A percentile compares a stretch with the other conserved stretches of the same genome.
These are phyloP conservation scores for Fusarium phyllophilum DNA, from an alignment of 2,329 filamentous ascomycete species.

Conservation along the genomic window DNA sequence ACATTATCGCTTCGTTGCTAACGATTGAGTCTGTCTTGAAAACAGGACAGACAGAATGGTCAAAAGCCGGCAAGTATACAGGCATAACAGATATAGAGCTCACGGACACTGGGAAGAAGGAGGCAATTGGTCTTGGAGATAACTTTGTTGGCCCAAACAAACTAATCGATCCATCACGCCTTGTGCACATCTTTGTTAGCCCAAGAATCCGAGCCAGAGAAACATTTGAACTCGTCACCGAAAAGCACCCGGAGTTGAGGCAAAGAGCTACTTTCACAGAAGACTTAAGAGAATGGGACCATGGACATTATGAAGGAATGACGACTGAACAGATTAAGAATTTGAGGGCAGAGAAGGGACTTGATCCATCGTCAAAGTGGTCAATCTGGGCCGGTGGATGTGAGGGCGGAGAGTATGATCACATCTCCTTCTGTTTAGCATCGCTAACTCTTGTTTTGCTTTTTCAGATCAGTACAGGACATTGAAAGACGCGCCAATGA, in stretches of 20 bases:
- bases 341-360: background rate
- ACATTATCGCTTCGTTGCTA: accelerated
- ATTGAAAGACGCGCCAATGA: background rate
- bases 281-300: background rate
- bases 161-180: background rate
- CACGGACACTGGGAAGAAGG: background rate
- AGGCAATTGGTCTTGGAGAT: background rate
- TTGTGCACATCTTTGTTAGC: background rate
- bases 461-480: background rate
- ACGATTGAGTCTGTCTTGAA: background rate
- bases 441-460: background rate
- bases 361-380: background rate
- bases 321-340: background rate
- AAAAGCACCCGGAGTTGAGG: background rate
- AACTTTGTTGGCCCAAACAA: accelerated
- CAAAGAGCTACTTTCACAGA: background rate
- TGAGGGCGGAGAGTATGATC: background rate
- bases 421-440: background rate
- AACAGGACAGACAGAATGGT: background rate
- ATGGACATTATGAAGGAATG: background rate
- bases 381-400: background rate
- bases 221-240: background rate
- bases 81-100: background rate
- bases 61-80: background rate
- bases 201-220: background rate